Percentiles rank a stretch among this genome's conserved stretches.
Evolutionary conservation across 2,329 filamentous ascomycete species (phyloP).

Genomic region (Colletotrichum somersetense): DNA sequence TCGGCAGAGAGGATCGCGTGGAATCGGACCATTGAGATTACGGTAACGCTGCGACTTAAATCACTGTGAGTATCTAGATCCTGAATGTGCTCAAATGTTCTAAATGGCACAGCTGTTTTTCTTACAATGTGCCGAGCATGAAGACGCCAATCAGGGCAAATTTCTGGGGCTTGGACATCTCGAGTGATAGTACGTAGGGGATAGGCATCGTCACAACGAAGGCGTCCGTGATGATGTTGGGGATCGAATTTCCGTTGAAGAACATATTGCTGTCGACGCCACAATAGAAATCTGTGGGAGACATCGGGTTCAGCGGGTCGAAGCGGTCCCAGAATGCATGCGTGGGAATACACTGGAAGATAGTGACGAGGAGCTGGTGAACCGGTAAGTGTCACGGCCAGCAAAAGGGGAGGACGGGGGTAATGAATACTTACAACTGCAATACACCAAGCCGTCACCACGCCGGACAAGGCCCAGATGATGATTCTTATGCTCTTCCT

Average conservation of each 20-base stretch:
- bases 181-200: conserved; percentile 47
- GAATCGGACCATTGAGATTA: conserved; percentile 42
- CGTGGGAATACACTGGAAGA: conserved; percentile 43
- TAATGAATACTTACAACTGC: conserved; percentile 43
- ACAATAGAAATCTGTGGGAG: conserved; percentile 38
- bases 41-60: conserved; percentile 29
- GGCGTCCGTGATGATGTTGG: conserved; percentile 47
- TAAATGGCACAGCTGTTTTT: neutral
- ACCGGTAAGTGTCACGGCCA: neutral
- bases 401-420: neutral
- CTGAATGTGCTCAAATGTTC: neutral
- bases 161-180: conserved; percentile 45
- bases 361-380: conserved; percentile 40
- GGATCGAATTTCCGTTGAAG: conserved; percentile 48
- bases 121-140: conserved; percentile 44
- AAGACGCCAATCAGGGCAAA: conserved; percentile 46
- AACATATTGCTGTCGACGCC: conserved; percentile 43
- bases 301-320: conserved; percentile 38
- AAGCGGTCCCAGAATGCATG: conserved; percentile 44
- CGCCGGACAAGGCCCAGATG: conserved; percentile 41
- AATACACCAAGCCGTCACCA: conserved; percentile 43
- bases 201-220: conserved; percentile 48
- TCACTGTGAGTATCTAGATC: neutral
- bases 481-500: conserved; percentile 42
- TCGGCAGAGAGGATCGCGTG: conserved; percentile 36